phyloP scores from a whole-genome alignment of 2,329 filamentous ascomycete species.

The Hypoxylon sp. region DNA sequence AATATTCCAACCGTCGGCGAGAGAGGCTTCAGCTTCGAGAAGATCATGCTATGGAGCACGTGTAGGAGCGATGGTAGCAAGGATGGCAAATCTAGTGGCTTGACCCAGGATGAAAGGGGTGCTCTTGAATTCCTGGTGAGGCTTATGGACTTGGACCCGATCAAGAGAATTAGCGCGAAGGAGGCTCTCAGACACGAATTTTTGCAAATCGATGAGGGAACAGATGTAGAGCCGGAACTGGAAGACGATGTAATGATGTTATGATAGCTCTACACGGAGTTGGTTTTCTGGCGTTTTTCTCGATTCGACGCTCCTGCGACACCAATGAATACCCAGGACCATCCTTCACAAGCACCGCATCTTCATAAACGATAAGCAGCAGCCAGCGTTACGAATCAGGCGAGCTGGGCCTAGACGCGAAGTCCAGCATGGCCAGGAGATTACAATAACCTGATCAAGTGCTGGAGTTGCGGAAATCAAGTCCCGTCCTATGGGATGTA shows the following conservation, averaged over 20 bases:
- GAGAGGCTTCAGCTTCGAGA: constrained; percentile 86
- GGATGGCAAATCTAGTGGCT: constrained; percentile 57
- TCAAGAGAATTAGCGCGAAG: constrained; percentile 75
- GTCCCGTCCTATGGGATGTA: too few relatives aligned
- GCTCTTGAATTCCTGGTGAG: constrained; percentile 76
- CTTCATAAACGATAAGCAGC: too few relatives aligned
- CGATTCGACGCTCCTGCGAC: too few relatives aligned
- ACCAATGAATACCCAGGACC: too few relatives aligned
- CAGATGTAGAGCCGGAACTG: constrained; percentile 39
- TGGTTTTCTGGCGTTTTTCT: neutral
- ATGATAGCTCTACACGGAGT: constrained; percentile 31
- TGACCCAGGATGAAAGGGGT: constrained; percentile 74
- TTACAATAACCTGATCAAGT: too few relatives aligned
- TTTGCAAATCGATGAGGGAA: constrained; percentile 54
- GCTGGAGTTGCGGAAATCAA: too few relatives aligned
- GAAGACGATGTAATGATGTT: constrained; percentile 53
- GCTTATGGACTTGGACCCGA: constrained; percentile 80
- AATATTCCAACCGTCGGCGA: constrained; percentile 90
- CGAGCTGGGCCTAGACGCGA: too few relatives aligned
- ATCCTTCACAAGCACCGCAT: too few relatives aligned
- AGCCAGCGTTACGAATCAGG: too few relatives aligned
- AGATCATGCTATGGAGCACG: constrained; percentile 95
- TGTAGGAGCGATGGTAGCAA: constrained; percentile 72
- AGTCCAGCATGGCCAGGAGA: too few relatives aligned
- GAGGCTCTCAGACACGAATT: constrained; percentile 80